phyloP scores from a whole-genome alignment of 2,329 filamentous ascomycete genomes.

The Epichloe gansuensis region DNA sequence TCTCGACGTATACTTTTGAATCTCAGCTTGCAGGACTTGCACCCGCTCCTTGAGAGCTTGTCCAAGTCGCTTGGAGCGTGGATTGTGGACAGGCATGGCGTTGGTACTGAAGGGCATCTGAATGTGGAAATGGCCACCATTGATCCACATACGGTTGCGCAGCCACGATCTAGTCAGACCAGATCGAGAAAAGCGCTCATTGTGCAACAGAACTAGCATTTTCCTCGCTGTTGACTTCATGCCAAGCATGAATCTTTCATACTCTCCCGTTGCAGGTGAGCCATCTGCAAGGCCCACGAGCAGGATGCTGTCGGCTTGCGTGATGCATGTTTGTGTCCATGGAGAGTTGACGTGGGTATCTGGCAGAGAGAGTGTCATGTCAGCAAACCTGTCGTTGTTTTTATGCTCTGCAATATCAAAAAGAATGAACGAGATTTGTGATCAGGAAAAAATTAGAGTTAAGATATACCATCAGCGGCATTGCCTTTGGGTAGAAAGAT shows the following conservation, averaged over 20 bases:
- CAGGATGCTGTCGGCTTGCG: slow-evolving; percentile 90
- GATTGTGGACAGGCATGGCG: slow-evolving; percentile 56
- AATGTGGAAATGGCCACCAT: slow-evolving; percentile 92
- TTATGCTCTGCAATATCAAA: slow-evolving; percentile 3
- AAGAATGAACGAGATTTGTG: slow-evolving; percentile 2
- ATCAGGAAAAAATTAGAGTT: slow-evolving; percentile 61
- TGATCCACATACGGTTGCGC: slow-evolving; percentile 90
- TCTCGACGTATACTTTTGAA: slow-evolving; percentile 95
- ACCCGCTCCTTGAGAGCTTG: slow-evolving; percentile 83
- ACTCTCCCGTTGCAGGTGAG: slow-evolving; percentile 84
- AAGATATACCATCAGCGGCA: slow-evolving; percentile 41
- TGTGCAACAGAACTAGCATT: slow-evolving; percentile 77
- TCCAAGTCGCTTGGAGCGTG: slow-evolving; percentile 64
- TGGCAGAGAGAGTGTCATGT: slow-evolving; percentile 17
- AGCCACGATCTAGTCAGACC: slow-evolving; percentile 84
- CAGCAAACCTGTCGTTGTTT: slow-evolving; percentile 12
- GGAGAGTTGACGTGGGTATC: slow-evolving; percentile 95
- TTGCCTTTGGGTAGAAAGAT: slow-evolving; percentile 35
- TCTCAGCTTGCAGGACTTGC: slow-evolving; percentile 89
- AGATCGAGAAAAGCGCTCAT: slow-evolving; percentile 73
- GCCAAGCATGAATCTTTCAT: slow-evolving; percentile 87
- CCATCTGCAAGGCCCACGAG: slow-evolving; percentile 84
- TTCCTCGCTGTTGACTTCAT: slow-evolving; percentile 97
- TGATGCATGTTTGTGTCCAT: slow-evolving; percentile 97
- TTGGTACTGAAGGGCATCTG: slow-evolving; percentile 83